Base-by-base conservation (phyloP, 1,284 basidiomycete species). In the Abortiporus biennis region DNA sequence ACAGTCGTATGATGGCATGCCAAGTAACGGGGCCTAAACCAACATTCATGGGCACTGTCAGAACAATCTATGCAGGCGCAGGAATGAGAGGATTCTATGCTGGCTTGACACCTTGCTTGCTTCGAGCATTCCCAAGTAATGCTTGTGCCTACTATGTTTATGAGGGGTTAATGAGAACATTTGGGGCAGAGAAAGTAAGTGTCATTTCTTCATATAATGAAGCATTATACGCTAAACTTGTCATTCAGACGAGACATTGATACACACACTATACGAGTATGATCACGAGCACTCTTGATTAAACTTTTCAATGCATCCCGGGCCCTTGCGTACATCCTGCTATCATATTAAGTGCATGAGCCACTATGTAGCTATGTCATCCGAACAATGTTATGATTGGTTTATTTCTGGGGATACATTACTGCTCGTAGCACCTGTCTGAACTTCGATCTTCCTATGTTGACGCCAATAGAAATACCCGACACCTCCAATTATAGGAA, bases 61-160 rank as follows among this genome's bases (percentile, higher is more conserved):
- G 67, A 34, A 62, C 67, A 23, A 80, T 83, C 32, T 69, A 72
- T 49, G 45, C 58, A 13, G 62, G 64, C 17, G 69, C 77, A 36
- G 80, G 83, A 1, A 35, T 67, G 12, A 52, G 66, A 45, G 82
- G 80, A 4, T 85, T 80, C 56, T 83, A 74, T 66, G 72, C 76
- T 44, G 79, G 78, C 1, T 54, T 81, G 33, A 68, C 68, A 4
- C 80, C 81, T 6, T 75, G 72, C 46, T 59, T 85, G 41, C 58
- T 86, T 35, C 73, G 83, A 38, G 80, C 84, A 16, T 83, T 86
- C 57, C 84, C 83, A 2, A 73, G 76, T 2, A 87, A 87, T 58
- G 82, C 81, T 0, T 80, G 74, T 44, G 83, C 83, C 0, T 68
- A 82, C 16, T 80, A 82, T 52, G 82, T 85, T 1, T 87, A 83